A percentile compares a stretch with the other conserved stretches of the same genome.
Conservation (phyloP, 768 basidiomycete species). For the Roridomyces roridus region DNA sequence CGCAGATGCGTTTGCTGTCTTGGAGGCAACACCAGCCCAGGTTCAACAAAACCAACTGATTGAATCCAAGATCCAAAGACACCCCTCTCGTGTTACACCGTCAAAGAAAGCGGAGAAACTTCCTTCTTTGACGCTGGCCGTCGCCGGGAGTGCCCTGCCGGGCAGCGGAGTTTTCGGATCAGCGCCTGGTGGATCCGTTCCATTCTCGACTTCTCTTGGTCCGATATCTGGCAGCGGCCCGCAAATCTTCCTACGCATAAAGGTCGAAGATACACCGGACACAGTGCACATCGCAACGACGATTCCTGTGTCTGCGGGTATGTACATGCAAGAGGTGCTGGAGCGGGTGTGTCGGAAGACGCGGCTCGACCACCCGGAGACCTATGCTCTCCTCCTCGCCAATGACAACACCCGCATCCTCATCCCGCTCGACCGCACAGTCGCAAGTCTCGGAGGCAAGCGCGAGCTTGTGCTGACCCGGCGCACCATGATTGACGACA, state of each 20-base stretch:
- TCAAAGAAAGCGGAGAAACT: constrained; percentile 64
- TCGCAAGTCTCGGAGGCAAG: constrained; percentile 92
- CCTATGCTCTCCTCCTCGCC: constrained; percentile 81
- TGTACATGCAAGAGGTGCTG: constrained; percentile 97
- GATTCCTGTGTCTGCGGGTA: constrained; percentile 92
- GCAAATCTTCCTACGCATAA: constrained; percentile 82
- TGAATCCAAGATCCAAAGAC: constrained; percentile 81
- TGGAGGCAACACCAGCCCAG: constrained; percentile 76
- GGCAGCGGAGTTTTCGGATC: constrained; percentile 57
- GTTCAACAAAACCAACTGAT: constrained; percentile 80
- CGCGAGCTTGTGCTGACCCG: constrained; percentile 81
- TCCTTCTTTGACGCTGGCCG: constrained; percentile 46
- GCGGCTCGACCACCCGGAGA: constrained; percentile 69
- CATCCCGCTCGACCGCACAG: constrained; percentile 92
- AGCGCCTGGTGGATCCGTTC: constrained; percentile 45
- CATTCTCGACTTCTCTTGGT: constrained; percentile 71
- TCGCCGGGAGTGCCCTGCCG: constrained; percentile 37
- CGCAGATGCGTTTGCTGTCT: constrained; percentile 87
- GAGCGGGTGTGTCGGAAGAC: constrained; percentile 81
- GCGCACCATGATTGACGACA: constrained; percentile 76
- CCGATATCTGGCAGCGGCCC: constrained; percentile 78
- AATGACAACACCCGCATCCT: constrained; percentile 66
- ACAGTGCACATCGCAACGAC: constrained; percentile 88
- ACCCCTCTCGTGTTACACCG: constrained; percentile 73
- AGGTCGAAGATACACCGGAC: constrained; percentile 82